A percentile compares a stretch with the other conserved stretches of the same genome.
Conservation (phyloP, 306 rosid species). For the Astragalus membranaceus region DNA sequence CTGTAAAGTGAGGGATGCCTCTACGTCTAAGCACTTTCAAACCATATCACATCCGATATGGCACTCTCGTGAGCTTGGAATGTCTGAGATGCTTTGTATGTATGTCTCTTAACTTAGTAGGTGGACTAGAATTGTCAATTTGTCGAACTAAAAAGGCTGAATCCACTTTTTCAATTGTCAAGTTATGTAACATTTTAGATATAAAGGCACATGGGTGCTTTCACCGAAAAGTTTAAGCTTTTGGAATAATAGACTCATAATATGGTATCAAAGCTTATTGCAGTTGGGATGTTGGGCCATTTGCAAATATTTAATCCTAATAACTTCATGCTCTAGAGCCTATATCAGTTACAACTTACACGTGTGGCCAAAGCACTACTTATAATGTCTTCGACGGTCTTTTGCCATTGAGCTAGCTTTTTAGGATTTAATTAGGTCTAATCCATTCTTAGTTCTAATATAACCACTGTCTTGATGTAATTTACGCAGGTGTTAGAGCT, state of each 20-base stretch:
- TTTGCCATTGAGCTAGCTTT: not conserved
- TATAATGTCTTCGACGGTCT: not conserved
- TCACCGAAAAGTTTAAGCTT: not conserved
- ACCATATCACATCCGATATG: no score
- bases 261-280: not conserved
- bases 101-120: not conserved
- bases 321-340: not conserved
- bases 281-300: not conserved
- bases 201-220: not conserved
- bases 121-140: not conserved
- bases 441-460: not conserved
- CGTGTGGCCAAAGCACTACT: not conserved
- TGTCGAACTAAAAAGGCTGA: not conserved
- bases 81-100: not conserved
- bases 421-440: not conserved
- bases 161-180: not conserved
- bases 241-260: not conserved
- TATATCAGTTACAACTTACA: no score
- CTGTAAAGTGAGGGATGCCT: no score
- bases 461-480: constrained; percentile 12
- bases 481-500: constrained; percentile 63
- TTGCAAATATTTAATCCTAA: not conserved
- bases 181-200: not conserved
- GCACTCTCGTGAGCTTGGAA: not conserved
- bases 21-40: no score